Base-by-base conservation (phyloP, 768 basidiomycete genomes). In the Rhizopogon sp. region DNA sequence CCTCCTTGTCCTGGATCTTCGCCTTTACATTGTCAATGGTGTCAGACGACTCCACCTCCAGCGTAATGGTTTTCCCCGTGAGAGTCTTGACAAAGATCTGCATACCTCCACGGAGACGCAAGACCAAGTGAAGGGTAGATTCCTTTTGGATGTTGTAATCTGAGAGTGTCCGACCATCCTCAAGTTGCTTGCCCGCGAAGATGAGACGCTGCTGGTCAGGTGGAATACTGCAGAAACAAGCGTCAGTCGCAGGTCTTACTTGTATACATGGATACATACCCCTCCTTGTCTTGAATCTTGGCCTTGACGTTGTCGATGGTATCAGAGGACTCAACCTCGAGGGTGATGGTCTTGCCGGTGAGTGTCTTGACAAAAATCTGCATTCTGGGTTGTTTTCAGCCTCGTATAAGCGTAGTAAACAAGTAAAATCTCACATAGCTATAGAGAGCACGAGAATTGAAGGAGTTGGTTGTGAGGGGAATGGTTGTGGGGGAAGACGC, bases 101-200 rank as follows among this genome's bases (percentile, higher is more conserved):
- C 87, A 89, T 89, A 41, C 92, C 91, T 57, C 92, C 94, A 76
- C 93, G 89, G 52, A 98, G 87, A 70, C 93, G 87, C 62, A 96
- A 84, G 60, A 96, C 93, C 55, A 96, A 73, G 75, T 96, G 93
- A 56, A 97, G 87, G 61, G 93, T 96, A 39, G 91, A 94, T 79
- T 97, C 93, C 82, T 95, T 95, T 77, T 96, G 93, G 71, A 97
- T 93, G 79, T 93, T 92, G 74, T 92, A 92, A 76, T 90, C 90
- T 69, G 78, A 85, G 57, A 92, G 84, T 56, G 88, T 95, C 70
- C 93, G 87, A 60, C 94, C 94, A 74, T 98, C 94, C 77, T 96
- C 93, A 62, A 98, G 87, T 76, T 95, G 93, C 78, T 97, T 95
- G 65, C 93, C 94, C 56, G 93, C 93, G 69, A 96, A 97, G 78